Conservation (phyloP, 1,284 basidiomycete genomes). For the Fistulinella staudtii region DNA sequence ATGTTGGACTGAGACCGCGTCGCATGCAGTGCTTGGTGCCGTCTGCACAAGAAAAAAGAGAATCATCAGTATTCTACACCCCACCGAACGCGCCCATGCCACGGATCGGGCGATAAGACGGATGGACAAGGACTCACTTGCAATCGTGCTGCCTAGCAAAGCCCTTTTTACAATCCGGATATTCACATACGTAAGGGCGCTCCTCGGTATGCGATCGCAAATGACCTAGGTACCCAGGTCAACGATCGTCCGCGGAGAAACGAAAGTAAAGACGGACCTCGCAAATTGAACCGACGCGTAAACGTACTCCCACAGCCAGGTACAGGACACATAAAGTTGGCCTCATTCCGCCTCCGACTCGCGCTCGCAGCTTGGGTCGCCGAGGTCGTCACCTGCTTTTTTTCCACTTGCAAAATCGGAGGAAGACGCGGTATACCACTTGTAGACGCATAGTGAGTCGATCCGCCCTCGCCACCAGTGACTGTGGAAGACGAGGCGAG, state of each 20-base stretch:
- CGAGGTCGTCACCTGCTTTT: slow-evolving; percentile 89
- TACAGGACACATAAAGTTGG: slow-evolving; percentile 89
- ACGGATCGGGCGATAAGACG: too few relatives aligned
- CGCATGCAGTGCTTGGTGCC: slow-evolving; percentile 85
- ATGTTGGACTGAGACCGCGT: slow-evolving; percentile 81
- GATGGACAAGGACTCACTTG: slow-evolving; percentile 66
- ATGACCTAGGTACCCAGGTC: too few relatives aligned
- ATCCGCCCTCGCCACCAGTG: slow-evolving; percentile 22
- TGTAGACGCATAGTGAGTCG: slow-evolving; percentile 52
- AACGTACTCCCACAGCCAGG: slow-evolving; percentile 95
- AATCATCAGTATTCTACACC: not conserved
- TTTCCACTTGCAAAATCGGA: slow-evolving; percentile 82
- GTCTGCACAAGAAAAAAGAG: slow-evolving; percentile 39
- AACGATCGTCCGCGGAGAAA: too few relatives aligned
- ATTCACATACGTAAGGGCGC: slow-evolving; percentile 88
- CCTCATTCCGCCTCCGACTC: slow-evolving; percentile 85
- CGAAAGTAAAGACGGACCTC: slow-evolving; percentile 53
- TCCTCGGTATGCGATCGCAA: slow-evolving; percentile 96
- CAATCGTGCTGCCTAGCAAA: slow-evolving; percentile 96
- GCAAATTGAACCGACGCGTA: slow-evolving; percentile 80
- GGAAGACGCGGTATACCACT: slow-evolving; percentile 64
- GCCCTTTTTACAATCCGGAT: slow-evolving; percentile 90
- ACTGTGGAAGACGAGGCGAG: slow-evolving; percentile 28
- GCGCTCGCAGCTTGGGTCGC: slow-evolving; percentile 93
- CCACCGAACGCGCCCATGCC: too few relatives aligned